Base-by-base conservation (phyloP, 2,329 filamentous ascomycete species). In the Juglanconis sp. region DNA sequence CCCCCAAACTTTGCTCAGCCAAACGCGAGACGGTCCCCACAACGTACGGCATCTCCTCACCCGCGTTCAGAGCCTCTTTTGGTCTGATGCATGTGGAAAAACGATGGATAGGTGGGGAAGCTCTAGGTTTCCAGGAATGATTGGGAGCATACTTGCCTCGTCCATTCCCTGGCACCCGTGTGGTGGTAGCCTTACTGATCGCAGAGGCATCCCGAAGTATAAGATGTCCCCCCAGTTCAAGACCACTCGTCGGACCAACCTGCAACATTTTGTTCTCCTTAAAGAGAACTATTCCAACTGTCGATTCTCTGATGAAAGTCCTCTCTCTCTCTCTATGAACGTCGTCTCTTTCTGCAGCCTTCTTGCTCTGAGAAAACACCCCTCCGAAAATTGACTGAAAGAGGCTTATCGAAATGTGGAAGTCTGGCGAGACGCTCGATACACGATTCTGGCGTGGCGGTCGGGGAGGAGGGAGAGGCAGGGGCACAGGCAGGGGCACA, bases 1-100 rank as follows among this genome's bases (percentile, higher is more conserved):
- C 66, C 67, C 65, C 3, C 63, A 66, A 40, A 65, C 9, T 54
- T 44, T 44, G 51, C 5, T 13, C 42, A 11, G 31, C 57, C 11
- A 48, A 59, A 44, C 5, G 38, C 34, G 34, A 34, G 47, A 35
- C 42, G 32, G 24, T 24, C 30, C 40, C 15, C 31, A 15, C 31
- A 48, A 44, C 9, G 51, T 35, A 54, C 38, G n/a, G 11, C 35
- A 38, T 17, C 48, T 34, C 8, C 24, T 31, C 38, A 4, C 31
- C 11, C 48, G 48, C 24, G 32, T 13, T 8, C 7, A 32, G 15
- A 57, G 47, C 35, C 3, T 46, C 7, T n/a, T 50, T 30, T 31
- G 32, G 2, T 44, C 30, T 17, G 55, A 24, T 57, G 35, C n/a
- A 32, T 9, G n/a, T 35, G 48, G 32, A 11, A n/a, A 32, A 40